These are phyloP conservation scores for Rhizopus sp. DNA, from an alignment of 371 early-diverging fungal species.

Conservation along the genomic window DNA sequence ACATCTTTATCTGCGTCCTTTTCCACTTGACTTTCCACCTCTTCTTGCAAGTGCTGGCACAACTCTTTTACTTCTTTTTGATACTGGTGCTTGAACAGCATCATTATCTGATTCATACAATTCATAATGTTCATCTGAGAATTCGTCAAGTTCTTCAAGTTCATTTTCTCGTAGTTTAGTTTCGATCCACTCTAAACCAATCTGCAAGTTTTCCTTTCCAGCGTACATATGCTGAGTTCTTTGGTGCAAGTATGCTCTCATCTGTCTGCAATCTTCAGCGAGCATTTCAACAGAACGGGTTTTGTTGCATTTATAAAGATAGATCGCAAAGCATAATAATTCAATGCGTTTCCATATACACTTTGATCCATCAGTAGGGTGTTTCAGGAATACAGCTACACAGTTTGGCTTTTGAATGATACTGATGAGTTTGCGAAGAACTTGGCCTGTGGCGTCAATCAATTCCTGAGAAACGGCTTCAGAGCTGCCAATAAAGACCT, in stretches of 20 bases:
- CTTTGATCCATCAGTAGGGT: neutral
- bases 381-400: neutral
- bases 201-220: neutral
- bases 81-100: too few species aligned
- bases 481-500: neutral
- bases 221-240: neutral
- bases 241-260: neutral
- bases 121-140: neutral
- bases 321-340: slow-evolving; percentile 1
- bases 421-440: neutral
- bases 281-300: neutral
- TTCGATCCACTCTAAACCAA: neutral
- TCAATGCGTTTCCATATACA: slow-evolving; percentile 3
- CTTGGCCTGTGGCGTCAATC: neutral
- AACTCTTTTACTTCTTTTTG: too few species aligned
- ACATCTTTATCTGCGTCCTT: too few species aligned
- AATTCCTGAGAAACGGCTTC: neutral
- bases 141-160: neutral
- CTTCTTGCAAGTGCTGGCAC: too few species aligned
- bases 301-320: neutral
- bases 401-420: neutral
- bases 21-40: too few species aligned
- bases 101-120: too few species aligned
- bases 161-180: neutral
- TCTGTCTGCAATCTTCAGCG: slow-evolving; percentile 1